These are phyloP conservation scores for Lippia alba DNA, from an alignment of 305 asterid genomes.

Conservation along the genomic window DNA sequence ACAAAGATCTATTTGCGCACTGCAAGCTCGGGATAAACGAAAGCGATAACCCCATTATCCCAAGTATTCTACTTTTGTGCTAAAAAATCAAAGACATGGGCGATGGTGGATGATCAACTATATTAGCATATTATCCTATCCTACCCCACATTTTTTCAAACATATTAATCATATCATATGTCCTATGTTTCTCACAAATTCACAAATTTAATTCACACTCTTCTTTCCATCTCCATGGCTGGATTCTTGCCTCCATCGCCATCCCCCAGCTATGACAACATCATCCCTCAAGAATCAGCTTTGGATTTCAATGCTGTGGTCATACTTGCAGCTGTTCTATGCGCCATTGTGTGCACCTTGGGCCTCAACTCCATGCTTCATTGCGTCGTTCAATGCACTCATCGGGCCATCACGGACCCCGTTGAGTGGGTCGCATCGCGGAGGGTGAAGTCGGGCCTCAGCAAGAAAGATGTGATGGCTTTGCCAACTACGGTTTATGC, in stretches of 20 bases:
- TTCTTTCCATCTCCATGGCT: slow-evolving; percentile 22
- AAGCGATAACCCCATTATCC: not conserved
- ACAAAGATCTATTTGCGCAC: slow-evolving; percentile 5
- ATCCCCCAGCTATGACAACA: slow-evolving; percentile 22
- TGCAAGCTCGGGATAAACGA: not conserved
- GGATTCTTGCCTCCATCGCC: slow-evolving; percentile 32
- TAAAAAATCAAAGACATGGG: slow-evolving; percentile 11
- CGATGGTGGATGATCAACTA: slow-evolving; percentile 32
- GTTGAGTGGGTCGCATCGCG: slow-evolving; percentile 35
- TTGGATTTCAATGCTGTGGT: slow-evolving; percentile 32
- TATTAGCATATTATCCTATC: not conserved
- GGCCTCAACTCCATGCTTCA: slow-evolving; percentile 41
- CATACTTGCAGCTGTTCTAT: slow-evolving; percentile 38
- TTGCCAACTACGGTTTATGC: slow-evolving; percentile 34
- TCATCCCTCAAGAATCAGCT: slow-evolving; percentile 17
- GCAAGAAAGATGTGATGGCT: slow-evolving; percentile 34
- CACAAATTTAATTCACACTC: not conserved
- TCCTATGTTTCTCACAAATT: slow-evolving; percentile 9
- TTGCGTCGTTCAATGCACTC: slow-evolving; percentile 32
- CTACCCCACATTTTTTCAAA: slow-evolving; percentile 23
- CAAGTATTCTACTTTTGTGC: slow-evolving; percentile 1
- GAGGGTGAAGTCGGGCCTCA: slow-evolving; percentile 35
- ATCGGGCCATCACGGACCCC: slow-evolving; percentile 31
- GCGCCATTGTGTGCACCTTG: slow-evolving; percentile 37
- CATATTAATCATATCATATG: not conserved